Percentiles rank a stretch among this genome's conserved stretches.
Evolutionary conservation across 73 alveolate genomes (phyloP).

Genomic region (Paramecium biaurelia): DNA sequence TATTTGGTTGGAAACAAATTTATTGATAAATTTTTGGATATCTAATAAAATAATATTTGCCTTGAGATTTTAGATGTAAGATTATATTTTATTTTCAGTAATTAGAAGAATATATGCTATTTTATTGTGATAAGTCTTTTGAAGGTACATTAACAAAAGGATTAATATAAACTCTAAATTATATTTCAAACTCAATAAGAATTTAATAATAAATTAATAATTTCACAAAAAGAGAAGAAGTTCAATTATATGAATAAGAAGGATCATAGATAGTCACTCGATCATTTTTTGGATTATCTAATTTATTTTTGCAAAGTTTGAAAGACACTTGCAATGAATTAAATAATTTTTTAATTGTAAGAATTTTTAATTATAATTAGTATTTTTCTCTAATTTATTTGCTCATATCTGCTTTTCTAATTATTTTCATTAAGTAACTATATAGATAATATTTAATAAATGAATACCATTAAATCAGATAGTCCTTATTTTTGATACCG

Average conservation of each 20-base stretch:
- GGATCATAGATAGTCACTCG: constrained; percentile 22
- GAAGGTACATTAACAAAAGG: constrained; percentile 13
- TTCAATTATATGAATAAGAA: constrained; percentile 3
- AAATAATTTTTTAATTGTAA: background rate
- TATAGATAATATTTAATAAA: background rate
- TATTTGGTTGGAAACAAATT: background rate
- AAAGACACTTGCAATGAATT: background rate
- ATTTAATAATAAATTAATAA: background rate
- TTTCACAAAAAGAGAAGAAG: constrained; percentile 5
- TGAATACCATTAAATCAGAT: background rate
- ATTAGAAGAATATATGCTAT: background rate
- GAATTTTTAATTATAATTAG: background rate
- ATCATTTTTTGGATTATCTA: background rate
- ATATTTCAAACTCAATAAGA: background rate
- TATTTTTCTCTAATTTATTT: background rate
- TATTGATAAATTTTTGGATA: background rate
- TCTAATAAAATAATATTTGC: background rate
- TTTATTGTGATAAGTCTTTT: background rate
- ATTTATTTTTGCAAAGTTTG: background rate
- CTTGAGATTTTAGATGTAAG: background rate
- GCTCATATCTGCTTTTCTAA: background rate
- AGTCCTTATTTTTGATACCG: background rate
- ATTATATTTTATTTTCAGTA: background rate
- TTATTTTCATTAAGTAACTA: background rate
- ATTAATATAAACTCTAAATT: background rate